Evolutionary conservation across 192 early-diverging fungal species (phyloP), one percentile per base, ranked within the genome.

Genomic region (Coemansia sp.): DNA sequence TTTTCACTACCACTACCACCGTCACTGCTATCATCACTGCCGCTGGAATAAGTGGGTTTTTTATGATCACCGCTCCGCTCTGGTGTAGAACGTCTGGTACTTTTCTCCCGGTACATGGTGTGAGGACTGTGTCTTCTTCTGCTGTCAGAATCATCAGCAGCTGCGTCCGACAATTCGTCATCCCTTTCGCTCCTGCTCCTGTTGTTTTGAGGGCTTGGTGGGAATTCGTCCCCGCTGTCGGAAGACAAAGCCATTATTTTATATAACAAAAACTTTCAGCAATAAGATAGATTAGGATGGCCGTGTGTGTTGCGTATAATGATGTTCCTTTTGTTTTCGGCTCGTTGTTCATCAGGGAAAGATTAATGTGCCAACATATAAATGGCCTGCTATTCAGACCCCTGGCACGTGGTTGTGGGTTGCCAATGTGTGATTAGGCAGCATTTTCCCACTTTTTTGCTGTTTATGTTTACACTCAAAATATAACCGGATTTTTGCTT

Each of bases 191-290:
- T 25, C 7, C n/a, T 17, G 49, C 49, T 19, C 20, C 49, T 17
- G 9, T 17, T 50, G 16, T 13, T 50, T 17, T 50, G n/a, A 7
- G 48, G 2, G 19, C 48, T 50, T 50, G 0, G n/a, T 50, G 5
- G 48, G 48, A 17, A 50, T 8, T 6, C 48, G 48, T 17, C 38
- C 49, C 48, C 55, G 65, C 65, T 59, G 44, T 67, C 65, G 16
- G 41, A 55, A 2, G 41, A 32, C 37, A 54, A 32, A 32, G 32
- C 2, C 45, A 50, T 46, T 40, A 19, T 54, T 19, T n/a, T 20
- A 9, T 43, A 13, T 61, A 5, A 41, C 11, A 25, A 63, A 44
- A 51, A 64, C 17, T 38, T 40, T 59, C 40, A 22, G 40, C 32
- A 32, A 32, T 1, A 32, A 32, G 32, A 32, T 32, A 32, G 32